phyloP scores from a whole-genome alignment of 2,329 filamentous ascomycete species.

The Hawksworthiomyces lignivorus region DNA sequence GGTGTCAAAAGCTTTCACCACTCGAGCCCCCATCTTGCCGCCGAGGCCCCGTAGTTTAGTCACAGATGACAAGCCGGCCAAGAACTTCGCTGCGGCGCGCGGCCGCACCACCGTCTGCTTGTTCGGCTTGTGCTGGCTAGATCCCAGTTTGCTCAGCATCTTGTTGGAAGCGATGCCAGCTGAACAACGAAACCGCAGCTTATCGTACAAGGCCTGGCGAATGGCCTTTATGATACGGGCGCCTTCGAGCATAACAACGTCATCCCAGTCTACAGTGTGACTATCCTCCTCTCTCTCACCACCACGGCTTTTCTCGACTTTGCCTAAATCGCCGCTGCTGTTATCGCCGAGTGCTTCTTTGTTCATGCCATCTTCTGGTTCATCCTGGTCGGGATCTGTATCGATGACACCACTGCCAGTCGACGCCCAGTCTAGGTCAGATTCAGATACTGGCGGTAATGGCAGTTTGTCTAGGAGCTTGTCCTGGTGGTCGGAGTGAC shows the following conservation, averaged over 20 bases:
- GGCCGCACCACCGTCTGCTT: constrained; percentile 90
- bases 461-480: constrained; percentile 66
- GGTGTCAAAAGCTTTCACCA: constrained; percentile 72
- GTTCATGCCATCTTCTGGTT: neutral
- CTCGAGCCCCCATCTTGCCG: constrained; percentile 85
- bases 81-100: constrained; percentile 69
- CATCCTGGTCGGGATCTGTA: neutral
- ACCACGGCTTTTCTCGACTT: no score
- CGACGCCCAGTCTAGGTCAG: constrained; percentile 12
- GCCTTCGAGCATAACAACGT: constrained; percentile 77
- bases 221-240: constrained; percentile 81
- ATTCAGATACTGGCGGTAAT: constrained; percentile 40
- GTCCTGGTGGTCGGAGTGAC: constrained; percentile 57
- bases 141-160: constrained; percentile 87
- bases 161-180: constrained; percentile 87
- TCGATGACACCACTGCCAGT: constrained; percentile 13
- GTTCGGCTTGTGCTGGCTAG: constrained; percentile 86
- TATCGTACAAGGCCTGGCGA: constrained; percentile 58
- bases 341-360: neutral
- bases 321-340: neutral
- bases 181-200: constrained; percentile 83
- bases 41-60: constrained; percentile 94
- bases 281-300: no score
- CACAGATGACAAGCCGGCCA: constrained; percentile 83
- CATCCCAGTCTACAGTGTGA: constrained; percentile 90